Percentiles rank a stretch among this genome's conserved stretches.
Evolutionary conservation across 495 filamentous ascomycete genomes (phyloP).

Genomic region (Terfezia claveryi): DNA sequence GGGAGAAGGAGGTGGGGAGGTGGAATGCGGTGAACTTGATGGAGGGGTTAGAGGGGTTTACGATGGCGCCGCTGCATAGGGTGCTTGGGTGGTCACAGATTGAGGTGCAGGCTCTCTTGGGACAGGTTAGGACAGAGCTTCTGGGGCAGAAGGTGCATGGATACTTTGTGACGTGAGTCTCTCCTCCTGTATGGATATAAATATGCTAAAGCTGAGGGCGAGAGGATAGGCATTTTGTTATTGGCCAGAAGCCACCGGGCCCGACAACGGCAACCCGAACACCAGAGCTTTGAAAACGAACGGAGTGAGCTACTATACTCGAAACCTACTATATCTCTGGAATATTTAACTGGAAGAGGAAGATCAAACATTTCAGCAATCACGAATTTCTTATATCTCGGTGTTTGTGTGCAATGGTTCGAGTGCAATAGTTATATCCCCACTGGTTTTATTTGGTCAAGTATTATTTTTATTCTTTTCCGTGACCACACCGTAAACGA

Average conservation of each 20-base stretch:
- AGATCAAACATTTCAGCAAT: too few relatives aligned
- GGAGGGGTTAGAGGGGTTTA: conserved; percentile 15
- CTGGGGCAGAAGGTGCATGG: conserved; percentile 5
- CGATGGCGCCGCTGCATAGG: conserved; percentile 11
- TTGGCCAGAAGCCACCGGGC: conserved; percentile 5
- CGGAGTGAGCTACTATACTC: too few relatives aligned
- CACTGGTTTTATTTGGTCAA: too few relatives aligned
- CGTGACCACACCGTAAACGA: too few relatives aligned
- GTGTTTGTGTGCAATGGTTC: too few relatives aligned
- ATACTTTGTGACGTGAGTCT: conserved; percentile 7
- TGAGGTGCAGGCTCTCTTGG: conserved; percentile 12
- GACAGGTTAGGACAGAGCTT: conserved; percentile 8
- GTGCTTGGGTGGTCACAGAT: conserved; percentile 11
- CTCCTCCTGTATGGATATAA: not conserved
- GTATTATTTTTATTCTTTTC: too few relatives aligned
- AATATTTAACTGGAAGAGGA: too few relatives aligned
- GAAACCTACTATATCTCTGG: too few relatives aligned
- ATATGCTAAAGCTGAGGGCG: not conserved
- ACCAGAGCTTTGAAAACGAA: too few relatives aligned
- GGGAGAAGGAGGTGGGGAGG: conserved; percentile 7
- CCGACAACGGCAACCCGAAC: not conserved
- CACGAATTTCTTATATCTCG: too few relatives aligned
- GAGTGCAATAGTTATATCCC: too few relatives aligned
- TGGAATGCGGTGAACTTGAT: conserved; percentile 12
- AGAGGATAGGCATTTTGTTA: conserved; percentile 6